Base-by-base conservation (phyloP, 805 yeast species). In the Komagataella pseudopastoris region DNA sequence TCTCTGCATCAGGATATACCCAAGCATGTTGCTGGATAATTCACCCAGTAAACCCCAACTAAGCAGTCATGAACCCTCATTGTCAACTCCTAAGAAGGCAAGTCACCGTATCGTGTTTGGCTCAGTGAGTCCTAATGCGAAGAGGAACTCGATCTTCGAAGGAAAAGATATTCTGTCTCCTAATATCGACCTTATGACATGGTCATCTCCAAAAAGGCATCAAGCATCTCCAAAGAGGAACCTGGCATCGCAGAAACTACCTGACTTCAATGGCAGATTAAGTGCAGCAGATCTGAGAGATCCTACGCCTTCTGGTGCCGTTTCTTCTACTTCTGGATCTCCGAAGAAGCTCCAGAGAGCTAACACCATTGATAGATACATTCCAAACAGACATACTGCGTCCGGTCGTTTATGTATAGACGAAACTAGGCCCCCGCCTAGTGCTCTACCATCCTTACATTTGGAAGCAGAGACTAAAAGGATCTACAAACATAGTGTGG, bases 401-500 rank as follows among this genome's bases (percentile, higher is more conserved):
- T 72, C 79, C 44, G 71, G 81, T 44, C 69, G 71, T 54, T 63
- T 76, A 48, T 62, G 71, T 50, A 54, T 64, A 14, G 75, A 72
- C 22, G 69, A 67, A 12, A 45, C 57, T 4, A 52, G 63, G 44
- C 76, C 77, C 6, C 60, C 61, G 18, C 57, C 58, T 3, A 58
- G 55, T 49, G 64, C 62, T 39, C 70, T 77, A 51, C 83, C 83
- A 1, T 70, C 71, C 54, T 74, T 39, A 12, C 81, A 78, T 59
- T 76, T 78, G 47, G 73, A 72, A 56, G 75, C 76, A 3, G 80
- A 77, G 59, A 76, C 78, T 3, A 66, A 75, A 6, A 71, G 74
- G 55, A 74, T 77, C 4, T 88, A 87, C 60, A 84, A 85, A 63
- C 79, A 80, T 59, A 83, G 88, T 23, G 96, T 91, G 1, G 98